A percentile compares a stretch with the other conserved stretches of the same genome.
Evolutionary conservation across 176 grass and related monocot species (phyloP).

Genomic region (Bothriochloa decipiens): DNA sequence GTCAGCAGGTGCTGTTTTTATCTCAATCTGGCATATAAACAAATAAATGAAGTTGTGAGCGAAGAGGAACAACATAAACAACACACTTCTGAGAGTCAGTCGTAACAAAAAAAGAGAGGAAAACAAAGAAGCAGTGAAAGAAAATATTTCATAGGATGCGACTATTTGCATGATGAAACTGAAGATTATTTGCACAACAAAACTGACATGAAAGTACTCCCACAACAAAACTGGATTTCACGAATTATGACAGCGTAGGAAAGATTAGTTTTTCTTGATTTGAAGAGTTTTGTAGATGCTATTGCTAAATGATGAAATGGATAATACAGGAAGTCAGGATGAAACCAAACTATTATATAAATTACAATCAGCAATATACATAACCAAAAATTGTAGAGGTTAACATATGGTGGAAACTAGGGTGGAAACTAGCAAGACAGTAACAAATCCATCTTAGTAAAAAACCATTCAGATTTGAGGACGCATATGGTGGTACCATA

Average conservation of each 20-base stretch:
- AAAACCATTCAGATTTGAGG: background rate
- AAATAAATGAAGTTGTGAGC: slow-evolving; percentile 12
- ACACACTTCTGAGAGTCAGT: background rate
- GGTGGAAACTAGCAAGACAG: background rate
- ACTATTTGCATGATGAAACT: background rate
- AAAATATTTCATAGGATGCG: background rate
- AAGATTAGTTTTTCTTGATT: background rate
- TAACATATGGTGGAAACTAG: background rate
- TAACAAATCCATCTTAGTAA: background rate
- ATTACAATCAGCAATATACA: background rate
- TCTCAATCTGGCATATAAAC: slow-evolving; percentile 48
- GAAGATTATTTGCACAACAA: background rate
- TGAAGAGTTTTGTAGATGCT: background rate
- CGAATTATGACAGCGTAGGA: background rate
- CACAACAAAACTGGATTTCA: background rate
- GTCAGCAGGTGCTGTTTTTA: slow-evolving; percentile 74
- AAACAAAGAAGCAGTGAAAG: background rate
- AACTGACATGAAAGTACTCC: background rate
- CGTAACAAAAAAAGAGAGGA: background rate
- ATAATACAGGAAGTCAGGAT: background rate
- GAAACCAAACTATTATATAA: background rate
- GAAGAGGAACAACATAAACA: background rate
- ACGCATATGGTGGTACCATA: background rate
- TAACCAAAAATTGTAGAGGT: background rate
- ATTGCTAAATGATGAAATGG: slow-evolving; percentile 2